A percentile compares a stretch with the other conserved stretches of the same genome.
Conservation (phyloP, 1,284 basidiomycete genomes). For the Cutaneotrichosporon arboriforme region DNA sequence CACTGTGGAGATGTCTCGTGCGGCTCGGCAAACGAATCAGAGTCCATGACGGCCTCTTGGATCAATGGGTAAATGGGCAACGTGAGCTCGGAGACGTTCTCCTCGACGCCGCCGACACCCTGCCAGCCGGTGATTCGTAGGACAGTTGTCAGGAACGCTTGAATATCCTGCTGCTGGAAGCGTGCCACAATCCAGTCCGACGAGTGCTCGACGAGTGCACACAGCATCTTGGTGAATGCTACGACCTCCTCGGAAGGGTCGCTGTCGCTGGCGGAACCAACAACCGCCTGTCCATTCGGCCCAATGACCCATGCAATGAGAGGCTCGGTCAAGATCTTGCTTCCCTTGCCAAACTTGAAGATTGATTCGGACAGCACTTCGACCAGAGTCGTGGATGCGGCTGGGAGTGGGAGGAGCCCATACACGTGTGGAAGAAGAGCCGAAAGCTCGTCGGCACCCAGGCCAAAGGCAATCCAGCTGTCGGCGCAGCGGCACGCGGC, state of each 20-base stretch:
- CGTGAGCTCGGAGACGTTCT: slow-evolving; percentile 77
- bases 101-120: slow-evolving; percentile 70
- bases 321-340: slow-evolving; percentile 70
- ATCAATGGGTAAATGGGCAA: slow-evolving; percentile 81
- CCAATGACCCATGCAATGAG: slow-evolving; percentile 69
- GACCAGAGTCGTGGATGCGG: slow-evolving; percentile 65
- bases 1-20: slow-evolving; percentile 49
- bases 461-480: slow-evolving; percentile 65
- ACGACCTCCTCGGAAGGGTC: slow-evolving; percentile 40
- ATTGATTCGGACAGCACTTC: slow-evolving; percentile 70
- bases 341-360: slow-evolving; percentile 64
- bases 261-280: slow-evolving; percentile 21
- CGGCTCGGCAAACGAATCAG: slow-evolving; percentile 54
- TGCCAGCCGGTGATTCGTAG: slow-evolving; percentile 70
- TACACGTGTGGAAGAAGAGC: slow-evolving; percentile 51
- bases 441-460: slow-evolving; percentile 60
- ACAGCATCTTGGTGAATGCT: slow-evolving; percentile 70
- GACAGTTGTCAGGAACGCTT: slow-evolving; percentile 64
- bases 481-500: slow-evolving; percentile 72
- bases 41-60: slow-evolving; percentile 77
- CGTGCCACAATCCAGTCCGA: slow-evolving; percentile 68
- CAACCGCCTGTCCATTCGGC: slow-evolving; percentile 23
- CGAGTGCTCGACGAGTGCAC: slow-evolving; percentile 76
- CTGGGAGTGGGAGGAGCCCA: slow-evolving; percentile 54
- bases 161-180: slow-evolving; percentile 59